phyloP scores from a whole-genome alignment of 2,329 filamentous ascomycete species.

The Sphaceloma murrayae region DNA sequence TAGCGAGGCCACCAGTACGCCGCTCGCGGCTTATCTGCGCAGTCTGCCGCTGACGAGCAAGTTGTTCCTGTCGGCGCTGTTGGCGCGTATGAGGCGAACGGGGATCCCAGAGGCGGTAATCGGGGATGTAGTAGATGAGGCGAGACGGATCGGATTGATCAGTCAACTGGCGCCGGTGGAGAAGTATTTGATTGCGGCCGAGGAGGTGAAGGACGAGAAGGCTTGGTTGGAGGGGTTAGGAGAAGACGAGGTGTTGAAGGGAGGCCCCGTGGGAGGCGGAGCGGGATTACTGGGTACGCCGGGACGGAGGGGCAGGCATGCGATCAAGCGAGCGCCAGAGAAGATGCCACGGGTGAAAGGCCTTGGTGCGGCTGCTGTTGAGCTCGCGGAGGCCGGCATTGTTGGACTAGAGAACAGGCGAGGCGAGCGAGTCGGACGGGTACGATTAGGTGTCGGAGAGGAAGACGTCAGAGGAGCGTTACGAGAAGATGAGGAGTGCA shows the following conservation, averaged over 20 bases:
- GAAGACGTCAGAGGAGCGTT: conserved; percentile 86
- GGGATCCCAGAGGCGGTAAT: conserved; percentile 81
- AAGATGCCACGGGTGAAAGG: conserved; percentile 44
- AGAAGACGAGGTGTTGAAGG: conserved; percentile 17
- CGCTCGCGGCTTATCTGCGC: conserved; percentile 79
- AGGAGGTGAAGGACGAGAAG: conserved; percentile 15
- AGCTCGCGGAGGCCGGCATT: conserved; percentile 78
- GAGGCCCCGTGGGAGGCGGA: conserved; percentile 22
- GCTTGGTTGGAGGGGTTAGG: conserved; percentile 2
- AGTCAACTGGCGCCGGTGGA: conserved; percentile 52
- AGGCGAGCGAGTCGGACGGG: conserved; percentile 77
- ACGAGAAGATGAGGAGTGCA: conserved; percentile 78
- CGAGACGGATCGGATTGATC: conserved; percentile 56
- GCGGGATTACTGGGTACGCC: conserved; percentile 27
- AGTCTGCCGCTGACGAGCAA: conserved; percentile 73
- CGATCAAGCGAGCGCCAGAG: conserved; percentile 26
- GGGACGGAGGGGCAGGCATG: conserved; percentile 27
- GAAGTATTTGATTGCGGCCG: conserved; percentile 46
- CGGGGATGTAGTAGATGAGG: conserved; percentile 82
- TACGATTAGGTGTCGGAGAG: conserved; percentile 75
- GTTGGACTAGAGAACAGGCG: conserved; percentile 69
- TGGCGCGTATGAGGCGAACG: conserved; percentile 69
- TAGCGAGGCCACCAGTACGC: conserved; percentile 86
- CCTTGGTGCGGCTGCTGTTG: conserved; percentile 64
- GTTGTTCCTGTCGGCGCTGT: conserved; percentile 71